Percentiles rank a stretch among this genome's conserved stretches.
Evolutionary conservation across 129 eudicot genomes (phyloP).

Genomic region (Dittrichia graveolens): DNA sequence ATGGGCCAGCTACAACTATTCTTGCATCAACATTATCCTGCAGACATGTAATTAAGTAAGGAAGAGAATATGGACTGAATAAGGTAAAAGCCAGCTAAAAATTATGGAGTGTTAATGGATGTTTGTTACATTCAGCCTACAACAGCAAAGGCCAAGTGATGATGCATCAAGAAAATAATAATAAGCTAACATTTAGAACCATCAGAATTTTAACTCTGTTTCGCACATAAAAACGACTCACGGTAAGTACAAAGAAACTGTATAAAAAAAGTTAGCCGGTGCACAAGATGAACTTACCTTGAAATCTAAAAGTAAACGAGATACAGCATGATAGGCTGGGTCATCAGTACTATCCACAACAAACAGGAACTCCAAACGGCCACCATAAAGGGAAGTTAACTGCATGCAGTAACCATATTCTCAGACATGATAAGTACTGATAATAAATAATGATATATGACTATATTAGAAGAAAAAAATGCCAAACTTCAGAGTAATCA

Average conservation of each 20-base stretch:
- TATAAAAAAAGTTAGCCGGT: neutral
- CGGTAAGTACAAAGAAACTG: neutral
- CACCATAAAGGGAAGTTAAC: conserved; percentile 97
- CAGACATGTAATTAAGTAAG: conserved; percentile 11
- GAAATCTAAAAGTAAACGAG: conserved; percentile 64
- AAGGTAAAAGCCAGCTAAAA: neutral
- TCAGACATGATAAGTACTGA: conserved; percentile 20
- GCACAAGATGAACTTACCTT: conserved; percentile 42
- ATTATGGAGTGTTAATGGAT: too few species aligned
- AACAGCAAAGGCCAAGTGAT: neutral
- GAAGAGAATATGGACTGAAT: neutral
- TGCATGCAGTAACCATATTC: conserved; percentile 39
- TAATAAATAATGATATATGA: neutral
- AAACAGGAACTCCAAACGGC: conserved; percentile 91
- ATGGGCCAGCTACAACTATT: conserved; percentile 82
- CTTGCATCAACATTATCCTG: conserved; percentile 95
- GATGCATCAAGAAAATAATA: too few species aligned
- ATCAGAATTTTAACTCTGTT: too few species aligned
- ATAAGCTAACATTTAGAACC: too few species aligned
- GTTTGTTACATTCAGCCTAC: neutral
- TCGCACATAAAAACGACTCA: neutral
- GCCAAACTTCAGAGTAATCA: neutral
- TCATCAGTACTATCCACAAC: conserved; percentile 91
- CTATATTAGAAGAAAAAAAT: neutral
- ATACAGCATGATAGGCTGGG: conserved; percentile 92